A percentile compares a stretch with the other conserved stretches of the same genome.
Evolutionary conservation across 345 rosid species (phyloP).

Genomic region (Nephelium lappaceum): DNA sequence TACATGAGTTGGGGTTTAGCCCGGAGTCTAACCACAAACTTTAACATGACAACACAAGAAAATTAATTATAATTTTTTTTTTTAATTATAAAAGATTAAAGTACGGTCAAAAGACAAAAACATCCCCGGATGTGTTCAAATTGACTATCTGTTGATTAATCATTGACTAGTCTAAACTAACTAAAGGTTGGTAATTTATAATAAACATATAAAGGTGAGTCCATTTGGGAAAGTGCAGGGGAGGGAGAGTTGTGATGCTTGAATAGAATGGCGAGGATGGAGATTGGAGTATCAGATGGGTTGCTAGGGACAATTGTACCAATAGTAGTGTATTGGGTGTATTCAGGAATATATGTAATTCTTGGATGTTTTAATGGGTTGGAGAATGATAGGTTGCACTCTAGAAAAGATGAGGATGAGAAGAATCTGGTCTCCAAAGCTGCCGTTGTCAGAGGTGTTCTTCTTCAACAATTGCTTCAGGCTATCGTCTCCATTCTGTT

Average conservation of each 20-base stretch:
- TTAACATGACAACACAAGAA: not conserved
- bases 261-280: slow-evolving; percentile 34
- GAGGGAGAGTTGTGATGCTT: not conserved
- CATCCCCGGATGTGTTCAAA: no score
- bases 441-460: slow-evolving; percentile 77
- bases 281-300: slow-evolving; percentile 68
- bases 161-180: no score
- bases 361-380: slow-evolving; percentile 42
- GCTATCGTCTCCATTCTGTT: slow-evolving; percentile 75
- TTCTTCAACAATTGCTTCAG: slow-evolving; percentile 77
- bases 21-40: not conserved
- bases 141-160: no score
- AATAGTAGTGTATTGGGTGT: slow-evolving; percentile 77
- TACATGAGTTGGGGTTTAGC: not conserved
- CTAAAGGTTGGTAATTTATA: no score
- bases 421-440: slow-evolving; percentile 78
- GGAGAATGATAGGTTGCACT: slow-evolving; percentile 72
- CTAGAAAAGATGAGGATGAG: slow-evolving; percentile 72
- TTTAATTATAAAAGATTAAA: no score
- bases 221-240: not conserved
- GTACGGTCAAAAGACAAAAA: no score
- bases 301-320: slow-evolving; percentile 76
- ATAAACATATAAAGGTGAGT: no score
- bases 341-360: slow-evolving; percentile 68
- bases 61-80: no score